These are phyloP conservation scores for Claviceps pazoutovae DNA, from an alignment of 2,329 filamentous ascomycete genomes.

Conservation along the genomic window DNA sequence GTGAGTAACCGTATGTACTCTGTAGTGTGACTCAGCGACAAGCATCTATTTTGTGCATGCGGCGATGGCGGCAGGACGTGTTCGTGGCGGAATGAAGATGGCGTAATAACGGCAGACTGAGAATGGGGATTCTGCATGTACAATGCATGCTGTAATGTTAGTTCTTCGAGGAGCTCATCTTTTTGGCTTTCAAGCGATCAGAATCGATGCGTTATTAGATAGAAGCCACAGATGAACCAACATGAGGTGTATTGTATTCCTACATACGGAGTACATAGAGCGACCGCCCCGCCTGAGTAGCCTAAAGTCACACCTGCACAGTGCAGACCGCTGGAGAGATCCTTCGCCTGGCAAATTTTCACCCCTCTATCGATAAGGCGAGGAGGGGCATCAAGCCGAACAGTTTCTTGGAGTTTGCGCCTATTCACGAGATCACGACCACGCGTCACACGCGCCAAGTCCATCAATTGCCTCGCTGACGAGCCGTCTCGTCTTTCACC, in stretches of 20 bases:
- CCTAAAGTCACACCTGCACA: no score
- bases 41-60: slow-evolving; percentile 1
- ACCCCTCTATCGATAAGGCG: slow-evolving; percentile 9
- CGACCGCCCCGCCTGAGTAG: no score
- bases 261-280: no score
- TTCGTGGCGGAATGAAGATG: slow-evolving; percentile 17
- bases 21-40: slow-evolving; percentile 7
- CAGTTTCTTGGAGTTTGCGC: background rate
- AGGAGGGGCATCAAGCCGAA: slow-evolving; percentile 7
- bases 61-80: slow-evolving; percentile 10
- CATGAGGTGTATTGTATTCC: no score
- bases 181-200: no score
- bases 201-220: no score
- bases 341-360: slow-evolving; percentile 7
- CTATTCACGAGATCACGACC: background rate
- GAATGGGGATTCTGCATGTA: no score
- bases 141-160: no score
- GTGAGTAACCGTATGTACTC: slow-evolving; percentile 1
- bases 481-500: slow-evolving; percentile 7
- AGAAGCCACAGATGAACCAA: no score
- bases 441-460: background rate
- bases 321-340: no score
- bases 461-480: background rate
- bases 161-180: no score
- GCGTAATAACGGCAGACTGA: slow-evolving; percentile 4